A percentile compares a stretch with the other conserved stretches of the same genome.
Conservation (phyloP, 1,284 basidiomycete species). For the Pseudomicrostroma phylloplanum region DNA sequence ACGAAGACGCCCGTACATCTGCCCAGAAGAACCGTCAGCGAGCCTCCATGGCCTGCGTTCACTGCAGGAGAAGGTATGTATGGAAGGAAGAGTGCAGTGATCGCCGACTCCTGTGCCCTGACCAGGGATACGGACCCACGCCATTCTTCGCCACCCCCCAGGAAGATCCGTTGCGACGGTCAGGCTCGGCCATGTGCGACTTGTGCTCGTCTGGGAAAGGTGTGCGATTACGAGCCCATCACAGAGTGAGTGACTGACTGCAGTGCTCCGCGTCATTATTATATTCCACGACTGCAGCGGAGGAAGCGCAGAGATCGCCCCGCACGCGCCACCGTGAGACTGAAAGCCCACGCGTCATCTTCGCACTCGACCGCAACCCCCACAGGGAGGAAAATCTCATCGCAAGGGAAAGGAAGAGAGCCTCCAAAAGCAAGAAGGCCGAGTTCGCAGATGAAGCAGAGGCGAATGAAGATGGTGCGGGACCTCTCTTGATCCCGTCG, state of each 20-base stretch:
- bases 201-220: slow-evolving; percentile 1
- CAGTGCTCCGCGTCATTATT: not conserved
- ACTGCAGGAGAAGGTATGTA: slow-evolving; percentile 1
- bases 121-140: not conserved
- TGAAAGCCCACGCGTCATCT: not conserved
- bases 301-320: too few relatives aligned
- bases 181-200: slow-evolving; percentile 5
- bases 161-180: slow-evolving; percentile 14
- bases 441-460: not conserved
- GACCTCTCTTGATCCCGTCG: too few relatives aligned
- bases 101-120: not conserved
- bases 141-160: slow-evolving; percentile 1
- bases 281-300: not conserved
- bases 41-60: slow-evolving; percentile 2
- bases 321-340: not conserved
- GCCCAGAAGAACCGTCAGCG: not conserved
- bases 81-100: not conserved
- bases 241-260: not conserved
- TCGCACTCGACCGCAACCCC: not conserved
- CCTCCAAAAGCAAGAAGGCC: not conserved
- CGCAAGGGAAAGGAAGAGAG: slow-evolving; percentile 2
- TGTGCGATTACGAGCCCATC: slow-evolving; percentile 12
- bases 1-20: too few relatives aligned
- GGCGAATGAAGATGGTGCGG: too few relatives aligned
- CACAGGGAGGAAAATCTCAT: slow-evolving; percentile 6